Base-by-base conservation (phyloP, 2,329 filamentous ascomycete species). In the Xylariaceae sp. region DNA sequence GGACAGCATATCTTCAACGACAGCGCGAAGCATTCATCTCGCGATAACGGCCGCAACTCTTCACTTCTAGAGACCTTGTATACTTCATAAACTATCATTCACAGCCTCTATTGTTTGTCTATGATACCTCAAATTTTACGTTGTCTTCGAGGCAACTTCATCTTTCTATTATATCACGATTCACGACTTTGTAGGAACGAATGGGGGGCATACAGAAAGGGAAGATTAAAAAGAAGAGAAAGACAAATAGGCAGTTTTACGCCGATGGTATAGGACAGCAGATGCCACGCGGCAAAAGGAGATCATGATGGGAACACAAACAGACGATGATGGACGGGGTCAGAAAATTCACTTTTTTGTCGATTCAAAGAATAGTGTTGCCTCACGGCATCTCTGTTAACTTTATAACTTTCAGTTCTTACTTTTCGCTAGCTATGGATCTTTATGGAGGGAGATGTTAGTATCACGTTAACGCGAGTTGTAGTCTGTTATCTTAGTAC, bases 371-470 rank as follows among this genome's bases (percentile, higher is more conserved):
- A 66, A 60, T 63, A 63, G 63, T 61, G 58, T 42, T 70, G 69
- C 69, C 69, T 66, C 69, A 62, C 69, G 69, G 69, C 69, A 70
- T 64, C 62, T 60, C 64, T 68, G 58, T 63, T 59, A 7, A 46
- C 37, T 58, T 50, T 62, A 47, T 52, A 16, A 36, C 24, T 57
- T 50, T 60, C 39, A 10, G 41, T 57, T 51, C 29, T 35, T 60
- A 30, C 45, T 33, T 33, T 51, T 49, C 39, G 33, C 53, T 51
- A 54, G 20, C 24, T 18, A 57, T 46, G 37, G 41, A 43, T 43
- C 55, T 52, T 16, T n/a, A 27, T 43, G 40, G 50, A 51, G 49
- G 39, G 39, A 41, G 47, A 37, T 30, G 53, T 49, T 44, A 23
- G 42, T 41, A 24, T 56, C 39, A 41, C 52, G 36, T 59, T 42